Percentiles rank a stretch among this genome's conserved stretches.
Conservation (phyloP, 129 eudicot genomes). For the Solidago caesia region DNA sequence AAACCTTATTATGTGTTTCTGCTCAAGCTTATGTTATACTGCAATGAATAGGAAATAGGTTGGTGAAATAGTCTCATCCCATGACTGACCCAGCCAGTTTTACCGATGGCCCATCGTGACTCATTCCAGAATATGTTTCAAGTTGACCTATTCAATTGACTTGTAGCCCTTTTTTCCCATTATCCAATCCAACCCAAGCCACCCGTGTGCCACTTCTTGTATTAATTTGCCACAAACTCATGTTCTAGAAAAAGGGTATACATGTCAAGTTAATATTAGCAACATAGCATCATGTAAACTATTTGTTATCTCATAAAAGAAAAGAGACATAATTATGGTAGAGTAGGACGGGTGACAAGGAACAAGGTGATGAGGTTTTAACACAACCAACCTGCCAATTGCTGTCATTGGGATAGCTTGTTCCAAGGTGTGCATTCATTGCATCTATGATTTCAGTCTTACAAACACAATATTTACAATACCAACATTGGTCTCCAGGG, state of each 20-base stretch:
- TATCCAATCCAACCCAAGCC: background rate
- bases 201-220: too few species aligned
- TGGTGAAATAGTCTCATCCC: background rate
- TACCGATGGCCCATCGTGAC: background rate
- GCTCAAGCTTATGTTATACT: background rate
- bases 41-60: background rate
- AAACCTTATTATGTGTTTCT: background rate
- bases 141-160: background rate
- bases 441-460: slow-evolving; percentile 86
- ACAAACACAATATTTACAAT: slow-evolving; percentile 79
- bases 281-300: background rate
- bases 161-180: background rate
- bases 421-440: slow-evolving; percentile 93
- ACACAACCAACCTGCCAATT: slow-evolving; percentile 69
- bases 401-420: slow-evolving; percentile 59
- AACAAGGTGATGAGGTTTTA: slow-evolving; percentile 4
- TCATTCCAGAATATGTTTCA: background rate
- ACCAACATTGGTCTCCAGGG: slow-evolving; percentile 92
- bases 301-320: background rate
- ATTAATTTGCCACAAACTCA: too few species aligned
- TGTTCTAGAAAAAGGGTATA: background rate
- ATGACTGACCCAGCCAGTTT: background rate
- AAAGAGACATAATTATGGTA: background rate
- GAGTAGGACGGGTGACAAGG: background rate
- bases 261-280: slow-evolving; percentile 3